Conservation (phyloP, 352 stramenopile genomes). For the Phytophthora multivora region DNA sequence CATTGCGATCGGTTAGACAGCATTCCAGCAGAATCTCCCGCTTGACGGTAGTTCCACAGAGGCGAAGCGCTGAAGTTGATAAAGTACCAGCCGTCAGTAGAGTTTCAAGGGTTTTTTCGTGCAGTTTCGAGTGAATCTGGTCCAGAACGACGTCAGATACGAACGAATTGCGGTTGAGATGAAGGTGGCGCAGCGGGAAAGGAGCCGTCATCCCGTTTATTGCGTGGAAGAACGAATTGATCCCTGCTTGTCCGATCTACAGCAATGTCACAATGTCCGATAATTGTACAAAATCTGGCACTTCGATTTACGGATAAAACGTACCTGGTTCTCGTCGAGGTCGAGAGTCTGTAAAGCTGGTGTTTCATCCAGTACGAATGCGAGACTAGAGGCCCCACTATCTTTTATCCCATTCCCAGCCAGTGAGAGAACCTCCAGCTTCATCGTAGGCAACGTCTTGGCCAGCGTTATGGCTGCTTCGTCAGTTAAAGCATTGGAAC, state of each 20-base stretch:
- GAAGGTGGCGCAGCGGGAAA: constrained; percentile 50
- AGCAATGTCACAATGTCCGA: too few relatives aligned
- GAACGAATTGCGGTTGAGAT: constrained; percentile 36
- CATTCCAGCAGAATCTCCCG: constrained; percentile 31
- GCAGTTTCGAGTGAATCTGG: constrained; percentile 37
- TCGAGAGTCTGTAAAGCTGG: constrained; percentile 46
- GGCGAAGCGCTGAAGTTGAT: constrained; percentile 4
- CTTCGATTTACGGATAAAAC: too few relatives aligned
- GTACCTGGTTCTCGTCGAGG: constrained; percentile 57
- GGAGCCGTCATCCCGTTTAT: constrained; percentile 29
- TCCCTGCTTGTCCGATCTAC: constrained; percentile 44
- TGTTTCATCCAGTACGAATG: constrained; percentile 50
- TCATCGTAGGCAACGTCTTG: constrained; percentile 18
- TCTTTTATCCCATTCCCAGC: constrained; percentile 52
- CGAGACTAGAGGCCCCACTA: constrained; percentile 43
- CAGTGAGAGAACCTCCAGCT: constrained; percentile 42
- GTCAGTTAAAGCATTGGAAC: constrained; percentile 51
- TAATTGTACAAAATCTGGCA: too few relatives aligned
- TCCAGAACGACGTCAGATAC: constrained; percentile 5
- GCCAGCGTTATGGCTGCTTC: constrained; percentile 24
- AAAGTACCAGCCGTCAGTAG: constrained; percentile 16
- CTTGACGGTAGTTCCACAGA: constrained; percentile 35
- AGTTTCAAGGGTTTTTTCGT: constrained; percentile 53
- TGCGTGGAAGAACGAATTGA: constrained; percentile 42
- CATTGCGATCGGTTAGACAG: constrained; percentile 36